Percentiles rank a stretch among this genome's conserved stretches.
Evolutionary conservation across 495 filamentous ascomycete genomes (phyloP).

Genomic region (Tricharina praecox): DNA sequence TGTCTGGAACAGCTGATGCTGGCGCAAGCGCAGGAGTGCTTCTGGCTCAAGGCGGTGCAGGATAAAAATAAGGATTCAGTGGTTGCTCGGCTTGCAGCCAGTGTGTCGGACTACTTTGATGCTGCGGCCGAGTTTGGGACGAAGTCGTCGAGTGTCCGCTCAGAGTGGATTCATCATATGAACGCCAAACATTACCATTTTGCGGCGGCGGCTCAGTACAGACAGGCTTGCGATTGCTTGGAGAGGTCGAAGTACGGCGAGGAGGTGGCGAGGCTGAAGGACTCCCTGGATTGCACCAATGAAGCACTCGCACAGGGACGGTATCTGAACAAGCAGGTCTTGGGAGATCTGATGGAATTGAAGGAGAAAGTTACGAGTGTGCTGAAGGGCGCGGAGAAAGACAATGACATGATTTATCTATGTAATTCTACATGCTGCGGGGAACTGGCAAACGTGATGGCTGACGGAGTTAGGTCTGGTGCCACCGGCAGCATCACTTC

Average conservation of each 20-base stretch:
- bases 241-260: conserved; percentile 93
- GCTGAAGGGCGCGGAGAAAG: conserved; percentile 81
- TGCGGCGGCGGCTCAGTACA: conserved; percentile 85
- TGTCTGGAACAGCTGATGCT: conserved; percentile 69
- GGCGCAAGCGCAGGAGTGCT: conserved; percentile 90
- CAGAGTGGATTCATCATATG: conserved; percentile 96
- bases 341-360: conserved; percentile 66
- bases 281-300: conserved; percentile 65
- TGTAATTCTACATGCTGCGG: no score
- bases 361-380: conserved; percentile 72
- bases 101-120: conserved; percentile 83
- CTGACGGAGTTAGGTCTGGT: conserved; percentile 62
- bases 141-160: conserved; percentile 74
- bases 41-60: conserved; percentile 94
- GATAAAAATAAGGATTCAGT: conserved; percentile 80
- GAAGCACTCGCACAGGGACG: conserved; percentile 61
- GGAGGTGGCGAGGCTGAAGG: conserved; percentile 72
- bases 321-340: conserved; percentile 70
- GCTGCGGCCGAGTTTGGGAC: conserved; percentile 70
- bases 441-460: no score
- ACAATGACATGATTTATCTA: conserved; percentile 90
- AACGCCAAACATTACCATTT: conserved; percentile 96
- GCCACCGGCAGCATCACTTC: conserved; percentile 75
- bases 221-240: conserved; percentile 80
- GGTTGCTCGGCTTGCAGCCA: conserved; percentile 77